These are phyloP conservation scores for Avicennia marina DNA, from an alignment of 257 asterid species.

Conservation along the genomic window DNA sequence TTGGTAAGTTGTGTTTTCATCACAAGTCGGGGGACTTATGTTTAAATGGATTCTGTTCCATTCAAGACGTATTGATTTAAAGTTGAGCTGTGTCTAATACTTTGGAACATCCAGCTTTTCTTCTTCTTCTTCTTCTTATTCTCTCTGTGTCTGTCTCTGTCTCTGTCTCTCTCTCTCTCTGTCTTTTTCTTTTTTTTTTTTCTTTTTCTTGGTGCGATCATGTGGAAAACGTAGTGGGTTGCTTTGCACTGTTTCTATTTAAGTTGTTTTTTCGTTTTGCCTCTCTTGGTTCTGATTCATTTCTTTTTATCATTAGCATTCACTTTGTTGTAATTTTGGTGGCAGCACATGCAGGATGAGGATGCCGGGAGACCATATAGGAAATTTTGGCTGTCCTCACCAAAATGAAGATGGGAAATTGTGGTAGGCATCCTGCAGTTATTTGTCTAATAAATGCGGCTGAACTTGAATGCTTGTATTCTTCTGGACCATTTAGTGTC, in stretches of 20 bases:
- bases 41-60: background rate
- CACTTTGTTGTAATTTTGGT: conserved; percentile 20
- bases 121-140: background rate
- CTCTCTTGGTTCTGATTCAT: background rate
- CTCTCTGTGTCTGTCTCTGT: too few relatives aligned
- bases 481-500: conserved; percentile 11
- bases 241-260: too few relatives aligned
- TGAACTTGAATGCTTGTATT: conserved; percentile 25
- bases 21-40: background rate
- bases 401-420: background rate
- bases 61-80: background rate
- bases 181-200: too few relatives aligned
- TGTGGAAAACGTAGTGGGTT: too few relatives aligned
- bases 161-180: too few relatives aligned
- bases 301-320: background rate
- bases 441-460: conserved; percentile 28
- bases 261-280: background rate
- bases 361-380: conserved; percentile 83
- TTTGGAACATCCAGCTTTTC: too few relatives aligned
- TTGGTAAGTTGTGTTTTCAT: background rate
- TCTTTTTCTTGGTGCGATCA: too few relatives aligned
- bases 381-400: conserved; percentile 40
- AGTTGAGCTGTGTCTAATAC: too few relatives aligned
- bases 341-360: conserved; percentile 93
- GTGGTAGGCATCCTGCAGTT: conserved; percentile 22